These are phyloP conservation scores for Thraustochytrium striatum DNA, from an alignment of 352 stramenopile species.

Conservation along the genomic window DNA sequence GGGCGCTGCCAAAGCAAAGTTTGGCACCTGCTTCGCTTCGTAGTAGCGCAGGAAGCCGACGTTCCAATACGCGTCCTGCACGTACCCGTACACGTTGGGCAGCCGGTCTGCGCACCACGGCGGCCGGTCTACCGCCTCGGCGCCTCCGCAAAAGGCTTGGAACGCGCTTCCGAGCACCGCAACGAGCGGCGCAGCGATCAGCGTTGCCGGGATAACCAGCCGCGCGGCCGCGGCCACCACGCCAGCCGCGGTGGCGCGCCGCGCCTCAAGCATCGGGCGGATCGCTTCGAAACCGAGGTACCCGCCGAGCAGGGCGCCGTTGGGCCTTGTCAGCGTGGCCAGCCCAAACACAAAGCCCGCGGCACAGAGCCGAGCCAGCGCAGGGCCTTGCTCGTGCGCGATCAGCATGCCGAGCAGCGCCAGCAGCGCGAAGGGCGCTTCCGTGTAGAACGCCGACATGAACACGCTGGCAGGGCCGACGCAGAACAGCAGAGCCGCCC, in stretches of 20 bases:
- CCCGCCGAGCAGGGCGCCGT: conserved; percentile 64
- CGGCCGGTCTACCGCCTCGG: conserved; percentile 54
- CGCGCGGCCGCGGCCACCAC: neutral
- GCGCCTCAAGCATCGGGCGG: neutral
- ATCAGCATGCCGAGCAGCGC: conserved; percentile 58
- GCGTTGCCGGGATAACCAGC: neutral
- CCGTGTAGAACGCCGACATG: conserved; percentile 65
- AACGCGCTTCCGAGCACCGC: conserved; percentile 1
- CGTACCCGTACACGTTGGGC: conserved; percentile 84
- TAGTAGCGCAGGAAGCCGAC: conserved; percentile 88
- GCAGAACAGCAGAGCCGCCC: conserved; percentile 56
- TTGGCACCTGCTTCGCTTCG: conserved; percentile 84
- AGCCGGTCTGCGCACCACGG: conserved; percentile 66
- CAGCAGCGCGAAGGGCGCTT: conserved; percentile 62
- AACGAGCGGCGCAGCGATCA: conserved; percentile 15
- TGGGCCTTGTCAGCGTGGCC: conserved; percentile 68
- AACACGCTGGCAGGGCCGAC: conserved; percentile 66
- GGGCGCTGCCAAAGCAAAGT: conserved; percentile 83
- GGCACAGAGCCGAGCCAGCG: neutral
- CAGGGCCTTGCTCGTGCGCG: neutral
- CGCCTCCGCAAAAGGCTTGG: neutral
- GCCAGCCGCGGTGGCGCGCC: too few relatives aligned
- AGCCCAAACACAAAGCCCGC: conserved; percentile 63
- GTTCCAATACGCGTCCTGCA: conserved; percentile 92
- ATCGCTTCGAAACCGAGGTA: conserved; percentile 64